These are phyloP conservation scores for Mycena albidolilacea DNA, from an alignment of 768 basidiomycete genomes.

Conservation along the genomic window DNA sequence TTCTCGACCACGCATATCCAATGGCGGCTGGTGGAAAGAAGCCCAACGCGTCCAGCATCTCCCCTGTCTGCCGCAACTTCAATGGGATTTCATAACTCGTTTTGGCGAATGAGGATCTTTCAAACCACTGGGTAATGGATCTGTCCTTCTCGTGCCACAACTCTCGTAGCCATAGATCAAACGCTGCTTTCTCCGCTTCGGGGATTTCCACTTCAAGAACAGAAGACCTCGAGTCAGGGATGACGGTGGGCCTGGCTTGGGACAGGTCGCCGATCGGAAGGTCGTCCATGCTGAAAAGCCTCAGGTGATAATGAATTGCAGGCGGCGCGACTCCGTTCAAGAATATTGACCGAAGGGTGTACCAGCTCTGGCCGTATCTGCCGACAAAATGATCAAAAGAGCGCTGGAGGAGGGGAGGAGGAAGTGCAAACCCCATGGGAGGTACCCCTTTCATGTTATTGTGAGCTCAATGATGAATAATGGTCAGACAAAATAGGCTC, in stretches of 20 bases:
- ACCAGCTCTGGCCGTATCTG: slow-evolving; percentile 81
- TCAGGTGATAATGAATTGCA: slow-evolving; percentile 87
- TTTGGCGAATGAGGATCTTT: slow-evolving; percentile 60
- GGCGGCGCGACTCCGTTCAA: slow-evolving; percentile 87
- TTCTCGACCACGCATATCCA: slow-evolving; percentile 64
- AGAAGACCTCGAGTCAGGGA: slow-evolving; percentile 46
- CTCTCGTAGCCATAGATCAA: slow-evolving; percentile 87
- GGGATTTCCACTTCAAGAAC: slow-evolving; percentile 65
- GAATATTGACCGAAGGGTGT: slow-evolving; percentile 93
- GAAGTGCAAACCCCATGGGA: slow-evolving; percentile 66
- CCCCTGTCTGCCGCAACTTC: slow-evolving; percentile 65
- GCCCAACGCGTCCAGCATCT: slow-evolving; percentile 78
- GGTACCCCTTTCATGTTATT: slow-evolving; percentile 72
- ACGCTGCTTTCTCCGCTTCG: slow-evolving; percentile 70
- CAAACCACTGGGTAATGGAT: slow-evolving; percentile 77
- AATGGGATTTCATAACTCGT: slow-evolving; percentile 70
- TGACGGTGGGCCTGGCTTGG: slow-evolving; percentile 49
- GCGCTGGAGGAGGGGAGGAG: neutral
- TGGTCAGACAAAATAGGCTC: slow-evolving; percentile 28
- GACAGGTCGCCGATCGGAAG: slow-evolving; percentile 80
- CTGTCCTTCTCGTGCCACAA: slow-evolving; percentile 91
- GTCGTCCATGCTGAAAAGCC: slow-evolving; percentile 80
- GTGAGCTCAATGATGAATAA: slow-evolving; percentile 24
- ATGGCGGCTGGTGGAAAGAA: slow-evolving; percentile 75
- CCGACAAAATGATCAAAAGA: neutral